Evolutionary conservation across 2,329 filamentous ascomycete species (phyloP).

Genomic region (Chaetomiaceae sp.): DNA sequence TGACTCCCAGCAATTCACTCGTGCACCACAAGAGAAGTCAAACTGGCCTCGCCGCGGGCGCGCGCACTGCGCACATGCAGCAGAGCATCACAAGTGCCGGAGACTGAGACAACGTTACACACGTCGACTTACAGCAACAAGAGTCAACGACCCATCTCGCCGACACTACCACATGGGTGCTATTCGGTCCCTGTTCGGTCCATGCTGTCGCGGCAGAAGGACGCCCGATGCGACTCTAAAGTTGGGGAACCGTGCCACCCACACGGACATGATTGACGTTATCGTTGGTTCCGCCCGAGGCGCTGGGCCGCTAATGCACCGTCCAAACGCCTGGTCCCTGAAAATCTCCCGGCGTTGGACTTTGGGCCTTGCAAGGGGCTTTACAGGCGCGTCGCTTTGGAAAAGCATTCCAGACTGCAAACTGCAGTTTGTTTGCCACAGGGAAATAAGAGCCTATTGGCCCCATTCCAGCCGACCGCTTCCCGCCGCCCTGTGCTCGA

Average conservation of each 20-base stretch:
- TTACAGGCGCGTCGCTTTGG: not conserved
- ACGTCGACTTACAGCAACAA: not conserved
- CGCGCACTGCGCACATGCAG: no score
- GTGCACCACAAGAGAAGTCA: no score
- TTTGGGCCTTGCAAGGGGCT: no score
- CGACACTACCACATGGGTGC: not conserved
- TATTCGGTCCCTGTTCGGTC: not conserved
- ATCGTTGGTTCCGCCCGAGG: not conserved
- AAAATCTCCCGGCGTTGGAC: not conserved
- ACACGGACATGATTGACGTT: not conserved
- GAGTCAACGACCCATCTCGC: not conserved
- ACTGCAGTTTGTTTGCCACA: not conserved
- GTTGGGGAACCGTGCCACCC: not conserved
- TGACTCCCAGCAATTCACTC: no score
- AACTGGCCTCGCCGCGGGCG: no score
- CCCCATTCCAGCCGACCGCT: not conserved
- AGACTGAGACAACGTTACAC: slow-evolving; percentile 7
- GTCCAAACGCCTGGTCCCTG: not conserved
- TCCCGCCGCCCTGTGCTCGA: not conserved
- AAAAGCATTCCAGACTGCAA: not conserved
- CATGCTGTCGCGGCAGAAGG: not conserved
- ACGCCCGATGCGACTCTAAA: slow-evolving; percentile 3
- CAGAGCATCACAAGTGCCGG: not conserved
- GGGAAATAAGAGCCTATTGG: not conserved
- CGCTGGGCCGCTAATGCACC: not conserved